Evolutionary conservation across 2,329 filamentous ascomycete species (phyloP), one percentile per base, ranked within the genome.

Genomic region (Ceratocystis cacaofunesta): DNA sequence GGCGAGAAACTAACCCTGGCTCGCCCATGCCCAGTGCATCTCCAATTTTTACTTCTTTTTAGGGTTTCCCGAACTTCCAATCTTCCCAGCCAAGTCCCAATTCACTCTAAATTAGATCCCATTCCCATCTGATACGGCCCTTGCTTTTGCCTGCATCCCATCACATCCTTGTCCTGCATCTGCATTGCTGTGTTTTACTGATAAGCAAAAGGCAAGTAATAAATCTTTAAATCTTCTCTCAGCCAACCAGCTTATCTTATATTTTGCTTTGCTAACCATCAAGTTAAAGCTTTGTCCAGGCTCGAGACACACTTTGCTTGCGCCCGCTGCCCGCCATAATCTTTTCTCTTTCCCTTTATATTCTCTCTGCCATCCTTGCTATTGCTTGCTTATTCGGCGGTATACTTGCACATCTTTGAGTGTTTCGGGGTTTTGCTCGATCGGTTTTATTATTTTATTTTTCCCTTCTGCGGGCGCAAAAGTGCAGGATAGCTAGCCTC

Each of bases 211-310:
- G 43, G 43, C 17, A 50, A n/a, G n/a, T 19, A 50, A 22, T 22
- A 19, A 22, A n/a, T 7, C 46, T n/a, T 19, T 50, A 50, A 50
- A 41, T 41, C 44, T 30, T 52, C 30, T 43, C 19, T 30, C 32
- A 41, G 58, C 25, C n/a, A 61, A 19, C 32, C 32, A 57, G 60
- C 65, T 67, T 67, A 64, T 67, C 61, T 64, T 46, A 61, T 67
- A n/a, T 36, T 67, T 62, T 67, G 43, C 43, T 32, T 25, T 43
- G n/a, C 19, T 62, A 41, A 62, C 22, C 44, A 66, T 52, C 61
- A 63, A 44, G 36, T 12, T 41, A 50, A 44, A 61, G 57, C 43
- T 67, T 60, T 52, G 62, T 66, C 30, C 44, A 50, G 10, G 15
- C 46, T 41, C 36, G 36, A 41, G 36, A 41, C 36, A 10, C 36